Conservation (phyloP, 2,329 filamentous ascomycete species). For the Beauveria rudraprayagi region DNA sequence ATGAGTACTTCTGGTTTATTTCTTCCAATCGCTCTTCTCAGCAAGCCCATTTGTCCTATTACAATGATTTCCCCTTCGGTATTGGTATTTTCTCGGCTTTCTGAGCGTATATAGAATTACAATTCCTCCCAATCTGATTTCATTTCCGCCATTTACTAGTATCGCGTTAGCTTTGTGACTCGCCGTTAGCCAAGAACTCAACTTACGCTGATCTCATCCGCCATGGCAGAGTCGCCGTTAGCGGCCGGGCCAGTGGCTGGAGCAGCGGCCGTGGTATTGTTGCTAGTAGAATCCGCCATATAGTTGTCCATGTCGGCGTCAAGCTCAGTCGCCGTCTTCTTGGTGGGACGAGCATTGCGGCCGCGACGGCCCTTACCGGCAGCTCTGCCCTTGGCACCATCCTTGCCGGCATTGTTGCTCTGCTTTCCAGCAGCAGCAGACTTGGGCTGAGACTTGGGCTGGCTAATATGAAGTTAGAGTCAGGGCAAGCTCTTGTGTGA, state of each 20-base stretch:
- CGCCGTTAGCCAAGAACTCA: not conserved
- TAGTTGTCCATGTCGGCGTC: conserved; percentile 98
- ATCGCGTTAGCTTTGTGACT: not conserved
- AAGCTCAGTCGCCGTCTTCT: conserved; percentile 93
- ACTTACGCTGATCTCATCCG: conserved; percentile 52
- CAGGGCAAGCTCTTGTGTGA: not conserved
- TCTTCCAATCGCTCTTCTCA: not conserved
- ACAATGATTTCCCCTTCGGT: not conserved
- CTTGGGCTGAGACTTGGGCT: conserved; percentile 70
- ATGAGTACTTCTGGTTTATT: not conserved
- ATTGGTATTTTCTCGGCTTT: conserved; percentile 5
- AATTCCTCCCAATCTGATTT: not conserved
- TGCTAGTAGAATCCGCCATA: conserved; percentile 48
- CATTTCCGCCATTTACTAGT: not conserved
- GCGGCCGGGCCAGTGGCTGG: conserved; percentile 37
- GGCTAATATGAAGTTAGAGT: conserved; percentile 20
- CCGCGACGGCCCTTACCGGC: conserved; percentile 36
- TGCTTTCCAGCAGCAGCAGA: conserved; percentile 72
- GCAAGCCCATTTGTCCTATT: conserved; percentile 8
- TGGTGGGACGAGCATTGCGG: conserved; percentile 56
- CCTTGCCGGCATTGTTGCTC: conserved; percentile 40
- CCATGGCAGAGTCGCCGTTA: conserved; percentile 54
- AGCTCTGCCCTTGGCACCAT: conserved; percentile 32
- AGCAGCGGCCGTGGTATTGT: conserved; percentile 39
- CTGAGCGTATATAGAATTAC: conserved; percentile 8